A percentile compares a stretch with the other conserved stretches of the same genome.
phyloP scores from a whole-genome alignment of 306 rosid genomes.

The barrel medic (Medicago truncatula) region MtrunA17r5.0-ANR NC_053044.1:34708001-34708500 shows the following conservation, averaged over 20 bases:
- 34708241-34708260: background rate
- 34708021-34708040: too few species aligned
- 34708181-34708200: constrained; percentile 17
- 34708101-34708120: background rate
- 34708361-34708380: constrained; percentile 6
- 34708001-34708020: too few species aligned
- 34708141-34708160: constrained; percentile 23
- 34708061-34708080: too few species aligned
- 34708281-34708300: constrained; percentile 1
- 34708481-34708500: background rate
- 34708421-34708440: constrained; percentile 11
- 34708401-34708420: constrained; percentile 8
- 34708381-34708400: constrained; percentile 25
- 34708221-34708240: constrained; percentile 44
- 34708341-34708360: constrained; percentile 7
- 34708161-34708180: constrained; percentile 1
- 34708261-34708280: constrained; percentile 32
- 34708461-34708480: background rate
- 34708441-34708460: constrained; percentile 27
- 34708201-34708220: constrained; percentile 41
- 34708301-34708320: constrained; percentile 1
- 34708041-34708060: too few species aligned
- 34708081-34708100: background rate
- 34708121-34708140: background rate
- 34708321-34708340: too few species aligned